phyloP scores from a whole-genome alignment of 139 green algal genomes.

The Chlorella sp. region DNA sequence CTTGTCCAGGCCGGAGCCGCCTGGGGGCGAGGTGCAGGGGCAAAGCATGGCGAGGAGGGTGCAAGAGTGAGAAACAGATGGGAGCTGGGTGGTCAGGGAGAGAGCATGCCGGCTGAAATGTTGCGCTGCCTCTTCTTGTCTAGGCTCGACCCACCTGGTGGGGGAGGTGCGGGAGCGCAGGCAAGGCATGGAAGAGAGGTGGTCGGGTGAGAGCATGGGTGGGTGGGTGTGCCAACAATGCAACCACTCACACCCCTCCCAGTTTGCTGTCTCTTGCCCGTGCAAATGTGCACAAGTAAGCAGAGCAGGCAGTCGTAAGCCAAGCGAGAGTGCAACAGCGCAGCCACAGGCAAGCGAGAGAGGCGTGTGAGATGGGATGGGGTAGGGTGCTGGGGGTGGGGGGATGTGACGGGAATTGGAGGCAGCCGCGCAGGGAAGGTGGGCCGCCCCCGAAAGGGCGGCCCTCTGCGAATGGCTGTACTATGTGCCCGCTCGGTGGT shows the following conservation, averaged over 20 bases:
- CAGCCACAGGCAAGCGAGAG: not conserved
- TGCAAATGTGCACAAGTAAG: not conserved
- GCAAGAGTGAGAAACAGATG: not conserved
- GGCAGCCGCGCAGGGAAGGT: constrained; percentile 32
- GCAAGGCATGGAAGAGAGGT: too few relatives aligned
- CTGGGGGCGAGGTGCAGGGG: constrained; percentile 26
- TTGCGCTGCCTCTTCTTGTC: too few relatives aligned
- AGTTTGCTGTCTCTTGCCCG: not conserved
- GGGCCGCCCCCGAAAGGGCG: not conserved
- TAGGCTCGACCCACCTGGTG: too few relatives aligned
- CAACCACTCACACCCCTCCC: too few relatives aligned
- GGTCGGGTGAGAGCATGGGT: not conserved
- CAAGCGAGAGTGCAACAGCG: not conserved
- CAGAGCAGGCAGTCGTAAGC: too few relatives aligned
- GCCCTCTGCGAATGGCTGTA: constrained; percentile 32
- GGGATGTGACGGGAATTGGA: constrained; percentile 49
- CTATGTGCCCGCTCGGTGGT: constrained; percentile 47
- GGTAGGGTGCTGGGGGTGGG: not conserved
- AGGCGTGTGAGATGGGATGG: not conserved
- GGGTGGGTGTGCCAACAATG: not conserved
- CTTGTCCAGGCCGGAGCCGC: constrained; percentile 66
- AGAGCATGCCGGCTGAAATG: too few relatives aligned
- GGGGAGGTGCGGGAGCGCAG: too few relatives aligned
- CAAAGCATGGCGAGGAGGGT: not conserved
- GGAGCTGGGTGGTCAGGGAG: not conserved